Conservation (phyloP, 805 yeast species). For the Barnettozyma californica region DNA sequence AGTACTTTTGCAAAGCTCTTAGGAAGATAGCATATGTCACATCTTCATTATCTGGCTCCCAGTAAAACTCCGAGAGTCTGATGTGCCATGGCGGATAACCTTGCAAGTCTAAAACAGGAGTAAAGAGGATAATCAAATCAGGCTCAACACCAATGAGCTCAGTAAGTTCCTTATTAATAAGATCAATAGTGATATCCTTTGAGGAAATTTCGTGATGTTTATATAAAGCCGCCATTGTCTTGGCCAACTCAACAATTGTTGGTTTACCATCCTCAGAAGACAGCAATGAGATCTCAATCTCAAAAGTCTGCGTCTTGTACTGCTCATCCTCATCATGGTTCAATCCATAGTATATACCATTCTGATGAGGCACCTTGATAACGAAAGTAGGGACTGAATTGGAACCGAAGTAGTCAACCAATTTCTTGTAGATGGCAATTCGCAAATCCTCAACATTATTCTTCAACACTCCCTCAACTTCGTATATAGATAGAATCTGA, state of each 20-base stretch:
- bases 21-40: constrained; percentile 81
- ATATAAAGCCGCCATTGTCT: constrained; percentile 76
- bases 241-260: constrained; percentile 82
- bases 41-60: constrained; percentile 80
- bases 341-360: constrained; percentile 40
- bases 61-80: constrained; percentile 82
- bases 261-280: constrained; percentile 83
- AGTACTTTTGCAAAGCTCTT: constrained; percentile 67
- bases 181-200: constrained; percentile 65
- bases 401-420: constrained; percentile 71
- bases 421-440: constrained; percentile 49
- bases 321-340: constrained; percentile 30
- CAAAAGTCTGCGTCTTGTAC: constrained; percentile 32
- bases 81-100: constrained; percentile 99
- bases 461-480: constrained; percentile 65
- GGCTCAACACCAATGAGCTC: constrained; percentile 90
- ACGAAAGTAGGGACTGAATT: constrained; percentile 57
- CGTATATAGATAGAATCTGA: constrained; percentile 66
- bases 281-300: constrained; percentile 60
- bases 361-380: constrained; percentile 64
- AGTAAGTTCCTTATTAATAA: constrained; percentile 67
- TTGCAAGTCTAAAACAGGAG: constrained; percentile 82
- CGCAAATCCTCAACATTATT: constrained; percentile 50
- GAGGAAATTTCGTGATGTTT: constrained; percentile 52
- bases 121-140: constrained; percentile 77